Evolutionary conservation across 1,139 yeast genomes (phyloP), one percentile per base, ranked within the genome.

Genomic region (Suhomyces maxii): DNA sequence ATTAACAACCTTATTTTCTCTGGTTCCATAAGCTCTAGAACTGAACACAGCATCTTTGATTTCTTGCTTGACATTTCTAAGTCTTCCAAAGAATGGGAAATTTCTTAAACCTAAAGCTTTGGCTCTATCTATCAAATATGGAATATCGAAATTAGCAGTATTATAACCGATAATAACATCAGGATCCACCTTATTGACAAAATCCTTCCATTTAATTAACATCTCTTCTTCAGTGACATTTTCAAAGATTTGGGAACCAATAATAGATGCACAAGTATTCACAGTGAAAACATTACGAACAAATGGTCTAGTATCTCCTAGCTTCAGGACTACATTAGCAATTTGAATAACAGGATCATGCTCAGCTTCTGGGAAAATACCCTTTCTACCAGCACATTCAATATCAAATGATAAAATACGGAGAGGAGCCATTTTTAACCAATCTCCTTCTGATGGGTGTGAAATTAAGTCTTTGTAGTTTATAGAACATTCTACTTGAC

Each of bases 371-470:
- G 99, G 99, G 65, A 95, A 95, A 14, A 93, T 79, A 44, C 99
- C 99, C 53, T 89, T 88, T 67, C 99, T 82, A 42, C 99, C 99
- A 7, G 99, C 95, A 78, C 99, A 95, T 68, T 95, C 99, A 52
- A 95, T 93, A 73, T 95, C 99, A 64, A 93, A 93, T 9, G 98
- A 90, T 53, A 95, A 73, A 40, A 95, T 85, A 60, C 99, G 84
- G 51, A 95, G 76, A 0, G 99, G 99, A 0, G 99, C 98, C 73
- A 89, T 86, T 56, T 85, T 86, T 39, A 89, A 79, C 95, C 96
- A 95, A 51, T 90, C 91, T 3, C 97, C 98, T 62, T 93, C 98
- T 0, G 97, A 79, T 3, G 89, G 79, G 63, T 89, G 98, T 1
- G 96, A 77, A 1, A 88, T 64, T 49, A 95, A 67, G 54, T 89